Conservation (phyloP, 1,284 basidiomycete genomes). For the Inonotus hispidus region DNA sequence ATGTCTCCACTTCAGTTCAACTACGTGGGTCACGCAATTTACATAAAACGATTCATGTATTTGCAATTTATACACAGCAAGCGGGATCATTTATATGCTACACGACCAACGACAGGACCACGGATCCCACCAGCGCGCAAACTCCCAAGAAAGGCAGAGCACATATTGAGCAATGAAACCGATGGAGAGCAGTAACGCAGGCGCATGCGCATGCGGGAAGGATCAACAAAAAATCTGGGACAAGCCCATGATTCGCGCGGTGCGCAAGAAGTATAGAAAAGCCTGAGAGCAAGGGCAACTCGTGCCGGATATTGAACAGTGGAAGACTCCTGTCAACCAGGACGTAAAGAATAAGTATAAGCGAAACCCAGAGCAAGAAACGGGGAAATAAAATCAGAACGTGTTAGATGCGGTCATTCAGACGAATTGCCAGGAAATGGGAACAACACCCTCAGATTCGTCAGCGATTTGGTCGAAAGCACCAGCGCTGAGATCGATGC, state of each 20-base stretch:
- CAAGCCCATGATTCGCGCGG: not conserved
- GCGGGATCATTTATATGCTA: not conserved
- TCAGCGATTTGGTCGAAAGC: constrained; percentile 65
- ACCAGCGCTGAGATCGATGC: constrained; percentile 76
- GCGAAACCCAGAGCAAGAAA: constrained; percentile 1
- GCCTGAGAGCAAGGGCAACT: not conserved
- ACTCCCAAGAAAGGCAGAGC: constrained; percentile 1
- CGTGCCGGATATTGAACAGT: not conserved
- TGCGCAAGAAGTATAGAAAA: not conserved
- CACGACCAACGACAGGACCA: constrained; percentile 5
- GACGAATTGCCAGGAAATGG: constrained; percentile 46
- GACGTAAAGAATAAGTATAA: not conserved
- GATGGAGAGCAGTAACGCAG: not conserved
- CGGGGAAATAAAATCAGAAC: not conserved
- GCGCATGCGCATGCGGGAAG: not conserved
- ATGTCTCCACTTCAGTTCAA: not conserved
- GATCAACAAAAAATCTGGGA: not conserved
- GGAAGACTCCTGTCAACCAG: not conserved
- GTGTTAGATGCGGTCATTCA: constrained; percentile 25
- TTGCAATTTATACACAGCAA: not conserved
- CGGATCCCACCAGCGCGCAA: not conserved
- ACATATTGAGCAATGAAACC: not conserved
- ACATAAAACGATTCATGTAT: not conserved
- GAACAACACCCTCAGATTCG: constrained; percentile 51
- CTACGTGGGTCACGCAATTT: not conserved